Evolutionary conservation across 1,284 basidiomycete genomes (phyloP), one percentile per base, ranked within the genome.

Genomic region (Wallemia hederae): DNA sequence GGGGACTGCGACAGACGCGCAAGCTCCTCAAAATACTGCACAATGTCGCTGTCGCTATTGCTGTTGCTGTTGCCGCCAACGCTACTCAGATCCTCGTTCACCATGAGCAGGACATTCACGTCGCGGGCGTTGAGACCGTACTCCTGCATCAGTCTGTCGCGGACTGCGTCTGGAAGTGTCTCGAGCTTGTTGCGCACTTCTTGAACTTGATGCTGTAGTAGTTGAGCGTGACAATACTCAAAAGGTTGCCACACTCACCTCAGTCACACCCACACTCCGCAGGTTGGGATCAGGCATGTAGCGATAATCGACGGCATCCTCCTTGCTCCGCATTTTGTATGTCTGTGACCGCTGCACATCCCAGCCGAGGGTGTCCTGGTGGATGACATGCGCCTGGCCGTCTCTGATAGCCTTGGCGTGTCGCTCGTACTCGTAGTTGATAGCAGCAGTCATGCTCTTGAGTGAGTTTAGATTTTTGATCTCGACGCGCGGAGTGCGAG

Each of bases 201-300:
- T 0, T 77, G 70, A 17, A 92, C 72, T 62, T 81, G 81, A 49
- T 70, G 69, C 84, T 88, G 65, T n/a, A n/a, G 55, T 56, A n/a
- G 11, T 22, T 56, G 55, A 15, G 11, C 5, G 55, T 14, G 24
- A 22, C 5, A 9, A 9, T 26, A 26, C 22, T 3, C 57, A 55
- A 27, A 39, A 60, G 33, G 58, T 62, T 19, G 55, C 0, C 0
- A 66, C 69, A 64, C 29, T 71, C 71, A 7, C 64, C 68, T 61
- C 76, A 74, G 31, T 33, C n/a, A 96, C 70, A 26, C 80, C 67
- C 2, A 91, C 69, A 0, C 83, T 79, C 0, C 88, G 87, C 0
- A 98, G 72, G 68, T 98, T 97, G 0, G 88, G 82, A 69, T 98
- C 94, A 0, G 94, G 94, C 88, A 99, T 91, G 72, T 96, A 99